Conservation (phyloP, 2,329 filamentous ascomycete genomes). For the Trichophyton simii region DNA sequence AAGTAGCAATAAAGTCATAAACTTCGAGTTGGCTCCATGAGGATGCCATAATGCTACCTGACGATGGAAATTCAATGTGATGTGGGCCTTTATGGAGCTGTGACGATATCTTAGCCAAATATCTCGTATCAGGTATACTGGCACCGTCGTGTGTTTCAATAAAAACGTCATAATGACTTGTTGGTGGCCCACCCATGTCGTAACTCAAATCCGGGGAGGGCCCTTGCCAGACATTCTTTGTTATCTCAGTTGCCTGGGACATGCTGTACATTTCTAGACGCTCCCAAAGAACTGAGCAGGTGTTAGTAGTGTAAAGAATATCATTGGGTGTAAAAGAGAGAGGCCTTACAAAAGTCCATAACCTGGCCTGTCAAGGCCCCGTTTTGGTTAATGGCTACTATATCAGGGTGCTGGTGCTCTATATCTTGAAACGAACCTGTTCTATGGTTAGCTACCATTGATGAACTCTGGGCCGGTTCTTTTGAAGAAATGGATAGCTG, state of each 20-base stretch:
- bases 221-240: constrained; percentile 79
- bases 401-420: constrained; percentile 53
- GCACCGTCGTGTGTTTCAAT: constrained; percentile 85
- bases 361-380: constrained; percentile 64
- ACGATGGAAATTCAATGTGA: constrained; percentile 75
- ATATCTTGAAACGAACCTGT: constrained; percentile 55
- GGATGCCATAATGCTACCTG: constrained; percentile 78
- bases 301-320: constrained; percentile 9
- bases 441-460: constrained; percentile 17
- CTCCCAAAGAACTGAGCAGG: constrained; percentile 56
- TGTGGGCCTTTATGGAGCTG: constrained; percentile 40
- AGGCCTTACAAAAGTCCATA: constrained; percentile 60
- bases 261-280: constrained; percentile 85
- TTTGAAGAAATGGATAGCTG: neutral
- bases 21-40: constrained; percentile 73
- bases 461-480: neutral
- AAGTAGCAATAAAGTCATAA: constrained; percentile 72
- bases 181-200: constrained; percentile 35
- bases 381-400: constrained; percentile 62
- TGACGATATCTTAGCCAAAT: constrained; percentile 52
- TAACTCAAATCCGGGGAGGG: constrained; percentile 52
- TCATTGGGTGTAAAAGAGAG: constrained; percentile 1
- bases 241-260: constrained; percentile 80
- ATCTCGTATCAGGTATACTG: constrained; percentile 56
- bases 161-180: constrained; percentile 59